Base-by-base conservation (phyloP, 164 flowering plant genomes). In the Annona squamosa region DNA sequence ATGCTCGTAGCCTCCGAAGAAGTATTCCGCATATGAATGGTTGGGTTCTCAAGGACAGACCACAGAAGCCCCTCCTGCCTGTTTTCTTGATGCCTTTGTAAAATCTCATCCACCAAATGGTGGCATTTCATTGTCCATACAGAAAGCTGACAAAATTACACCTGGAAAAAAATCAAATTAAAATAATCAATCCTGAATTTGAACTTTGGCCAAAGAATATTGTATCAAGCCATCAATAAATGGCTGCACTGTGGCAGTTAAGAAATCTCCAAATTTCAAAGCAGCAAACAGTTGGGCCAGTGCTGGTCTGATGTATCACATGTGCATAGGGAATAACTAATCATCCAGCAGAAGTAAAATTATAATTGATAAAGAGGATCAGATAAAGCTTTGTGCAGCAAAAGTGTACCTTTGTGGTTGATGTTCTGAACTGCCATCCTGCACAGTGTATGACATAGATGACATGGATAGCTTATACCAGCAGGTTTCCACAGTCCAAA, bases 1-100 rank as follows among this genome's bases (percentile, higher is more conserved):
- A 65, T 79, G 86, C 70, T 67, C 76, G 26, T 77, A 52, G 75
- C 89, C 88, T 13, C 79, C 76, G 47, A 75, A 86, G 43, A 85
- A 87, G 84, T 93, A 93, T 77, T 91, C 87, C 67, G 93, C 87
- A 62, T 78, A 67, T 79, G 93, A 76, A 67, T 80, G 85, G 76
- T 93, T 96, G 6, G 92, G 84, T 75, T 90, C 97, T 73, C 90
- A 97, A 0, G 99, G 99, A 76, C 97, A 91, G 18, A 84, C 92
- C 98, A 76, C 87, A 96, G 75, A 91, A 93, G 46, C 99, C 99
- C 99, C 93, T 96, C 61, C 93, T 96, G 43, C 99, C 98, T 0
- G 97, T 86, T 76, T 96, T 93, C 84, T 89, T 93, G 72, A 93
- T 89, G 65, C 98, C 99, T 64, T 89, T 85, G 44, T 96, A 98